Evolutionary conservation across 2,329 filamentous ascomycete genomes (phyloP).

Genomic region (Botrytis byssoidea): DNA sequence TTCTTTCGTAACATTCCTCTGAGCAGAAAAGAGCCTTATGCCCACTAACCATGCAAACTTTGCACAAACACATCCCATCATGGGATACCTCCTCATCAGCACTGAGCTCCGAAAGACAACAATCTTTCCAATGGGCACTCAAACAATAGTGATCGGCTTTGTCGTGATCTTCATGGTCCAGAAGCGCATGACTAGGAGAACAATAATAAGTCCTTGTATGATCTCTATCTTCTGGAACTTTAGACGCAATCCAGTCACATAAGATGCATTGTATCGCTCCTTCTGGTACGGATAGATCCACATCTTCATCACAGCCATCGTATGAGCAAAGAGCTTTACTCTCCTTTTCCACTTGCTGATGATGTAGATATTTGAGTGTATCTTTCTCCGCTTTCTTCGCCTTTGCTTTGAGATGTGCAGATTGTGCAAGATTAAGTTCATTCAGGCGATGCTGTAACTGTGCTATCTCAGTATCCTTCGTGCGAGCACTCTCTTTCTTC

Average conservation of each 20-base stretch:
- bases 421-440: conserved; percentile 36
- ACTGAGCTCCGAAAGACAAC: neutral
- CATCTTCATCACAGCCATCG: conserved; percentile 29
- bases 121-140: conserved; percentile 13
- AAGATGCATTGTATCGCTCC: conserved; percentile 33
- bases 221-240: conserved; percentile 23
- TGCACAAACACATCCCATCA: conserved; percentile 6
- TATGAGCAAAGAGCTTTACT: conserved; percentile 29
- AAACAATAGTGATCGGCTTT: conserved; percentile 2
- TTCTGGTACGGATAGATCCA: conserved; percentile 30
- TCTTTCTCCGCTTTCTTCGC: conserved; percentile 35
- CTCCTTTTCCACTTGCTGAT: conserved; percentile 21
- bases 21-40: conserved; percentile 14
- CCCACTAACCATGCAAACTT: conserved; percentile 12
- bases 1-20: conserved; percentile 4
- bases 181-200: conserved; percentile 31
- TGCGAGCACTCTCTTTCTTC: conserved; percentile 32
- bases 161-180: conserved; percentile 9
- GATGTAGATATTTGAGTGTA: conserved; percentile 23
- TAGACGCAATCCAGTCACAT: conserved; percentile 35
- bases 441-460: conserved; percentile 27
- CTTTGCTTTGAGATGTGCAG: conserved; percentile 34
- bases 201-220: conserved; percentile 32
- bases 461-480: conserved; percentile 25
- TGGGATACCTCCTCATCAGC: neutral